These are phyloP conservation scores for Sporobolomyces pararoseus DNA, from an alignment of 768 basidiomycete species.

Conservation along the genomic window DNA sequence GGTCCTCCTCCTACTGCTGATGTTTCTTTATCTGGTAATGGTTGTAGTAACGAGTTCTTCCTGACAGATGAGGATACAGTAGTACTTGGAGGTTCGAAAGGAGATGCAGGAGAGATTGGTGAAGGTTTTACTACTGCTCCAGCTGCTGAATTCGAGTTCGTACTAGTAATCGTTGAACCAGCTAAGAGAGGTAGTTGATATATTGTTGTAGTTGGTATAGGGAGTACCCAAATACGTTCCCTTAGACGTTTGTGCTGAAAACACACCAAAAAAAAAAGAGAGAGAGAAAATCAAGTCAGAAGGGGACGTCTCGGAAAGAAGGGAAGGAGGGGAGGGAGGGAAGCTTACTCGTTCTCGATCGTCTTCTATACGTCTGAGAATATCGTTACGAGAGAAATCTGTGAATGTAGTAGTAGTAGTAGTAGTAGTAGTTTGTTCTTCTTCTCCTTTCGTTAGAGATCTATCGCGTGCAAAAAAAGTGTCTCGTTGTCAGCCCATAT, in stretches of 20 bases:
- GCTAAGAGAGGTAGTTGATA: constrained; percentile 18
- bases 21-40: not conserved
- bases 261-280: too few relatives aligned
- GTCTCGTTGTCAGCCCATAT: too few relatives aligned
- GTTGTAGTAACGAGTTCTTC: too few relatives aligned
- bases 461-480: too few relatives aligned
- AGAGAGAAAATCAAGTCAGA: not conserved
- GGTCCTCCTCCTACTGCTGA: constrained; percentile 19
- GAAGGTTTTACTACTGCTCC: too few relatives aligned
- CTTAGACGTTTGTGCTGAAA: constrained; percentile 52
- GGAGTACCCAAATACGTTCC: constrained; percentile 54
- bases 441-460: too few relatives aligned
- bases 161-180: constrained; percentile 18
- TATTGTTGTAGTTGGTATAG: constrained; percentile 46
- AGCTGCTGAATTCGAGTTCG: too few relatives aligned
- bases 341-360: constrained; percentile 52
- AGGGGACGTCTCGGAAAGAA: not conserved
- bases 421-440: too few relatives aligned
- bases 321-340: not conserved
- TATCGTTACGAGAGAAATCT: constrained; percentile 51
- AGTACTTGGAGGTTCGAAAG: constrained; percentile 34
- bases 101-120: constrained; percentile 51
- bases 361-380: constrained; percentile 53
- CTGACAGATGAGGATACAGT: too few relatives aligned
- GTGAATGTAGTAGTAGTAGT: constrained; percentile 19